These are phyloP conservation scores for Saturnispora kantuleensis DNA, from an alignment of 805 yeast species.

Conservation along the genomic window DNA sequence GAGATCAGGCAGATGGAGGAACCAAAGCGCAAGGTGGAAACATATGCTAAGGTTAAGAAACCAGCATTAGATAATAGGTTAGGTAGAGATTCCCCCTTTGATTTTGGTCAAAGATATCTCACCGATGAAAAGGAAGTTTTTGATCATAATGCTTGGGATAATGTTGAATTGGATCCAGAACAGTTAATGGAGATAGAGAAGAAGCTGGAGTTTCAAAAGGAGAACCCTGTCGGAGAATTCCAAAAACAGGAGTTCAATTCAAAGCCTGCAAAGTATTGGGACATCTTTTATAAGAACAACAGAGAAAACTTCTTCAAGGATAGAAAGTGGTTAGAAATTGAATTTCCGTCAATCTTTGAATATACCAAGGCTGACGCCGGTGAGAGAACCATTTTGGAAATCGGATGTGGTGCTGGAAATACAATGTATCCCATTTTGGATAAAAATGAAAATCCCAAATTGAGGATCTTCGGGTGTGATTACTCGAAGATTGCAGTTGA, in stretches of 20 bases:
- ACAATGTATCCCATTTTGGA: constrained; percentile 84
- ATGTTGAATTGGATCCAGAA: constrained; percentile 95
- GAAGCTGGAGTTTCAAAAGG: constrained; percentile 64
- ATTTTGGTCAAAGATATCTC: constrained; percentile 79
- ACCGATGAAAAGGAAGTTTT: constrained; percentile 73
- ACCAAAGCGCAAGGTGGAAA: neutral
- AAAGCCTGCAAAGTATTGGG: constrained; percentile 94
- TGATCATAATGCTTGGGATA: constrained; percentile 93
- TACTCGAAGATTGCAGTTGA: constrained; percentile 86
- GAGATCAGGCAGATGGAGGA: neutral
- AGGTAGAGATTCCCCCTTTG: constrained; percentile 84
- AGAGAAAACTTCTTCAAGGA: constrained; percentile 92
- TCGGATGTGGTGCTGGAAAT: constrained; percentile 98
- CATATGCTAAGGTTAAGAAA: constrained; percentile 17
- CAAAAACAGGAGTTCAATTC: constrained; percentile 70
- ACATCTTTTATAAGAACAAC: constrained; percentile 82
- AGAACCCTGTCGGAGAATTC: constrained; percentile 77
- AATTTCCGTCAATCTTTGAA: constrained; percentile 77
- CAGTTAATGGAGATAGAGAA: constrained; percentile 45
- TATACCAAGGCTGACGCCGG: constrained; percentile 66
- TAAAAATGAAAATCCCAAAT: constrained; percentile 70
- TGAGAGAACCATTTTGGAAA: constrained; percentile 69
- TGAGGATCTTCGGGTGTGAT: constrained; percentile 77
- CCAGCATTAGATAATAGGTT: constrained; percentile 48
- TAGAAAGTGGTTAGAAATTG: constrained; percentile 91